A percentile compares a stretch with the other conserved stretches of the same genome.
phyloP scores from a whole-genome alignment of 2,329 filamentous ascomycete species.

The Magnaporthiopsis incrustans region DNA sequence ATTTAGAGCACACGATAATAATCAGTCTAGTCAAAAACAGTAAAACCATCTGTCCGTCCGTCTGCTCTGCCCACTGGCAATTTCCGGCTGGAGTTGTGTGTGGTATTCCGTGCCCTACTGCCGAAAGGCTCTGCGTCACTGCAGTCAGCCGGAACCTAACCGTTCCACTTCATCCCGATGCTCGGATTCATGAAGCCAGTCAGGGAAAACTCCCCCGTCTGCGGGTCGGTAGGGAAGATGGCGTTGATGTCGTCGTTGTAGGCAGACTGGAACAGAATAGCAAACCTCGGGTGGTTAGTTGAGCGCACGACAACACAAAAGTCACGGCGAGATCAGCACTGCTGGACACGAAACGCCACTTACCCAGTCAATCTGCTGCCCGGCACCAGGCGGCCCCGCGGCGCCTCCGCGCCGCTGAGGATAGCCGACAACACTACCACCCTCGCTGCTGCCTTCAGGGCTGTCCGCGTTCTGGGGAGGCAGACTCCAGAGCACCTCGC shows the following conservation, averaged over 20 bases:
- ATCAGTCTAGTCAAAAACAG: neutral
- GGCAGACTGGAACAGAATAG: neutral
- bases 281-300: no score
- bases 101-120: neutral
- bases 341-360: constrained; percentile 20
- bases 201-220: constrained; percentile 29
- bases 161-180: constrained; percentile 23
- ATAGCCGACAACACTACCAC: constrained; percentile 23
- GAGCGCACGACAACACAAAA: neutral
- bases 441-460: constrained; percentile 35
- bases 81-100: neutral
- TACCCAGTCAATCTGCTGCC: constrained; percentile 60
- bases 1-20: neutral
- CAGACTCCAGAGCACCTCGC: constrained; percentile 37
- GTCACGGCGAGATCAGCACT: neutral
- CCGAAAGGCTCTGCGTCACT: neutral
- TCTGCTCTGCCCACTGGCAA: neutral
- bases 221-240: constrained; percentile 29
- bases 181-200: constrained; percentile 29
- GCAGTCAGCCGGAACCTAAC: neutral
- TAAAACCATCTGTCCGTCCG: neutral
- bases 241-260: constrained; percentile 7
- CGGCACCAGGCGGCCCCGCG: constrained; percentile 4
- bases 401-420: neutral
- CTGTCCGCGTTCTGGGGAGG: constrained; percentile 26